Evolutionary conservation across 2,329 filamentous ascomycete species (phyloP), one percentile per base, ranked within the genome.

Genomic region (Didymosphaeria variabile): DNA sequence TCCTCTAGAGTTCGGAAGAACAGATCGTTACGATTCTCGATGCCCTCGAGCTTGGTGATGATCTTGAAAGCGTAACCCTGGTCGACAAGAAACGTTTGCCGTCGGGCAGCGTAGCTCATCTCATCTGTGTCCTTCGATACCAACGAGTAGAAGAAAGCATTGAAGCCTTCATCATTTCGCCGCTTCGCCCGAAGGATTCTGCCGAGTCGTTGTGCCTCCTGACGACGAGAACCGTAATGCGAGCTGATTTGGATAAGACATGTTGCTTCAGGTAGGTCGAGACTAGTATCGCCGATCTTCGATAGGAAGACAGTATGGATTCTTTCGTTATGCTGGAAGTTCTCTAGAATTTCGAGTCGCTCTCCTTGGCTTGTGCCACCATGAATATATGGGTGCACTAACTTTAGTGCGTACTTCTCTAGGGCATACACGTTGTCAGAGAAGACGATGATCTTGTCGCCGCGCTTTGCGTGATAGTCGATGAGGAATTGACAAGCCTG

Each of bases 41-140:
- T 93, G 54, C 94, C 95, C 72, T 94, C 90, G 8, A 99, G 85
- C 73, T 97, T 93, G 0, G 95, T 99, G 76, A 99, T 99, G 64
- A 98, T 94, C 77, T 98, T 98, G 86, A 99, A 99, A 0, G 95
- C 94, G 76, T 99, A 99, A 10, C 95, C 95, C 79, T 99, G 95
- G 68, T 99, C 95, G 23, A 99, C 94, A 0, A 99, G 84, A 82
- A 99, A 99, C 0, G 95, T 94, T 79, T 99, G 95, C 10, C 95
- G 88, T 79, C 97, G 98, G 4, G 93, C 94, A 0, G 94, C 97
- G 78, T 97, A 99, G 76, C 90, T 95, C 94, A 99, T 98, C 78
- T 99, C 95, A 63, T 94, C 90, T 0, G 95, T 99, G 75, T 99
- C 95, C 77, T 98, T 98, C 6, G 92, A 97, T 3, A 99, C 95